Conservation (phyloP, 495 filamentous ascomycete species). For the Niebla homalea region DNA sequence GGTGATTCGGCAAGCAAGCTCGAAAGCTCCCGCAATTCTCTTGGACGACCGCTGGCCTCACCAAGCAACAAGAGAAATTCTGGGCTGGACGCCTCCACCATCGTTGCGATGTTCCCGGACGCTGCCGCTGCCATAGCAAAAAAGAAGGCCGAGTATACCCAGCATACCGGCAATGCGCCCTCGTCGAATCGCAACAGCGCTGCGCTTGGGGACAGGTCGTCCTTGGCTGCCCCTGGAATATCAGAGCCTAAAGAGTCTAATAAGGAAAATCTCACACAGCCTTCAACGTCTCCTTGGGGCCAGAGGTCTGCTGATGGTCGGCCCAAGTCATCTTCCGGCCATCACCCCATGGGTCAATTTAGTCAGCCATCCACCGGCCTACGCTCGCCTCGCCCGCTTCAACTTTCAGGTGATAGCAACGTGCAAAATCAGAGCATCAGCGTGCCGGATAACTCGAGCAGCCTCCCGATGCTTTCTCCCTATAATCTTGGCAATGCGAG, state of each 20-base stretch:
- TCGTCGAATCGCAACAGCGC: constrained; percentile 89
- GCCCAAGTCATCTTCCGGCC: constrained; percentile 82
- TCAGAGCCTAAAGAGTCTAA: constrained; percentile 47
- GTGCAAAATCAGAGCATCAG: constrained; percentile 75
- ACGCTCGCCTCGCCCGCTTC: constrained; percentile 63
- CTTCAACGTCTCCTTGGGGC: constrained; percentile 69
- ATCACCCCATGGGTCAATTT: constrained; percentile 94
- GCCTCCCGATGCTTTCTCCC: constrained; percentile 78
- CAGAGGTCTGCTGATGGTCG: constrained; percentile 45
- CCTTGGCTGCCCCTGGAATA: constrained; percentile 66
- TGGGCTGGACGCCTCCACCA: constrained; percentile 79
- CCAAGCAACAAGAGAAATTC: constrained; percentile 78
- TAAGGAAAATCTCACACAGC: constrained; percentile 42
- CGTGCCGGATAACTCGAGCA: constrained; percentile 53
- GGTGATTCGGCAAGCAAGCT: constrained; percentile 97
- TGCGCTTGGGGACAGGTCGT: constrained; percentile 66
- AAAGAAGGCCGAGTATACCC: constrained; percentile 92
- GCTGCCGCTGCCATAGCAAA: constrained; percentile 94
- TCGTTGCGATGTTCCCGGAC: constrained; percentile 98
- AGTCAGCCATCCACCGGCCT: constrained; percentile 72
- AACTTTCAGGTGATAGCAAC: constrained; percentile 48
- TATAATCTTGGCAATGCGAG: constrained; percentile 74
- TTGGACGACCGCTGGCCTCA: constrained; percentile 66
- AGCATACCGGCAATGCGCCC: constrained; percentile 80
- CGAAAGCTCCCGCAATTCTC: constrained; percentile 73